Evolutionary conservation across 2,329 filamentous ascomycete species (phyloP).

Genomic region (Albifimbria verrucaria): DNA sequence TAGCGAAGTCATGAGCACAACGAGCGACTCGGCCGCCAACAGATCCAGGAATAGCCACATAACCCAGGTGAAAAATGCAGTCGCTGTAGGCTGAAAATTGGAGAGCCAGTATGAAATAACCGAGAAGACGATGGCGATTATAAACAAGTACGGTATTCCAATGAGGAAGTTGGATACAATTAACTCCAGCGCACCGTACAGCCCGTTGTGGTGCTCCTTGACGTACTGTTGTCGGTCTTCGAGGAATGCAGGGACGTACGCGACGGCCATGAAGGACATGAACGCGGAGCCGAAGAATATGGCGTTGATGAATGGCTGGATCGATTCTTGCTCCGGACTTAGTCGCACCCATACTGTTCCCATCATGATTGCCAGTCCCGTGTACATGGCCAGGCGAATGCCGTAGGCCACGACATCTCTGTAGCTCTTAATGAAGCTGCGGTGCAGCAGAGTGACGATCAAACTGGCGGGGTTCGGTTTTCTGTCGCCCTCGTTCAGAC

Average conservation of each 20-base stretch:
- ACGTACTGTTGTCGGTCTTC: conserved; percentile 42
- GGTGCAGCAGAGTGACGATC: conserved; percentile 66
- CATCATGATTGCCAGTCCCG: conserved; percentile 75
- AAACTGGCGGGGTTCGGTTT: conserved; percentile 47
- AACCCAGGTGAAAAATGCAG: conserved; percentile 72
- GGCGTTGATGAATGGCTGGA: conserved; percentile 79
- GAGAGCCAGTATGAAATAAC: conserved; percentile 75
- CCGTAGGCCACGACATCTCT: conserved; percentile 82
- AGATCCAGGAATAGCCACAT: conserved; percentile 86
- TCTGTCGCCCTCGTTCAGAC: conserved; percentile 6
- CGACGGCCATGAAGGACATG: conserved; percentile 79
- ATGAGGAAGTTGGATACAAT: conserved; percentile 78
- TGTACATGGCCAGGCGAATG: conserved; percentile 79
- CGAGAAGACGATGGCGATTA: conserved; percentile 74
- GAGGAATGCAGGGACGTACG: conserved; percentile 80
- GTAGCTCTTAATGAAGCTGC: conserved; percentile 79
- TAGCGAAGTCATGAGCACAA: conserved; percentile 70
- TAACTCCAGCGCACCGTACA: conserved; percentile 73
- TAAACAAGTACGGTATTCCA: conserved; percentile 75
- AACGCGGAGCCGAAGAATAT: conserved; percentile 74
- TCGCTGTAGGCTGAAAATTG: conserved; percentile 64
- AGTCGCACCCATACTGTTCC: conserved; percentile 83
- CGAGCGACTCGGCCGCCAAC: conserved; percentile 75
- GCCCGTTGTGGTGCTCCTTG: conserved; percentile 74
- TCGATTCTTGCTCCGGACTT: conserved; percentile 63